Conservation (phyloP, 106 monocot genomes). For the Dendrobium officinale region DNA sequence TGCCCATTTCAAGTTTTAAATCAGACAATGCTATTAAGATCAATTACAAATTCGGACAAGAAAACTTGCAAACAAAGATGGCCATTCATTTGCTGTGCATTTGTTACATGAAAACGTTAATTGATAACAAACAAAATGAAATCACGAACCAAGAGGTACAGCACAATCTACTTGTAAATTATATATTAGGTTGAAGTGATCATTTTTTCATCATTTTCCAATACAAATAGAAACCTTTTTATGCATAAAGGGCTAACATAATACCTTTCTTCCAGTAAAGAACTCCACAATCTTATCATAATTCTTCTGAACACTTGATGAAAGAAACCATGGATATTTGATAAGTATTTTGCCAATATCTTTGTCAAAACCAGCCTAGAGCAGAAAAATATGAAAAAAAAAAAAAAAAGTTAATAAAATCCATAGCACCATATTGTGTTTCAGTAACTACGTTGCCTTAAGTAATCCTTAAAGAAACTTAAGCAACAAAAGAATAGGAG, state of each 20-base stretch:
- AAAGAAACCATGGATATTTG: conserved; percentile 95
- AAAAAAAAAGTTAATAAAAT: background rate
- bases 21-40: too few relatives aligned
- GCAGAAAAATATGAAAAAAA: conserved; percentile 10
- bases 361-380: conserved; percentile 60
- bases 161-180: background rate
- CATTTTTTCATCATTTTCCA: background rate
- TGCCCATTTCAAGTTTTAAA: too few relatives aligned
- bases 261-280: conserved; percentile 68
- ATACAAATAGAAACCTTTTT: background rate
- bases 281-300: conserved; percentile 46
- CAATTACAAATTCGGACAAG: background rate
- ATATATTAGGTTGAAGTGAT: background rate
- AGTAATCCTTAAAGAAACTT: background rate
- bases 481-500: background rate
- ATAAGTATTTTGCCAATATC: conserved; percentile 49
- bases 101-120: background rate
- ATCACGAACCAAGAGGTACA: background rate
- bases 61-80: background rate
- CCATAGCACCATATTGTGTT: background rate
- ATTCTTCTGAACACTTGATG: conserved; percentile 58
- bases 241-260: background rate
- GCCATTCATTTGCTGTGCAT: background rate
- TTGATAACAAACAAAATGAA: background rate
- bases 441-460: background rate